These are phyloP conservation scores for Trichoderma sp. DNA, from an alignment of 2,329 filamentous ascomycete genomes.

Conservation along the genomic window DNA sequence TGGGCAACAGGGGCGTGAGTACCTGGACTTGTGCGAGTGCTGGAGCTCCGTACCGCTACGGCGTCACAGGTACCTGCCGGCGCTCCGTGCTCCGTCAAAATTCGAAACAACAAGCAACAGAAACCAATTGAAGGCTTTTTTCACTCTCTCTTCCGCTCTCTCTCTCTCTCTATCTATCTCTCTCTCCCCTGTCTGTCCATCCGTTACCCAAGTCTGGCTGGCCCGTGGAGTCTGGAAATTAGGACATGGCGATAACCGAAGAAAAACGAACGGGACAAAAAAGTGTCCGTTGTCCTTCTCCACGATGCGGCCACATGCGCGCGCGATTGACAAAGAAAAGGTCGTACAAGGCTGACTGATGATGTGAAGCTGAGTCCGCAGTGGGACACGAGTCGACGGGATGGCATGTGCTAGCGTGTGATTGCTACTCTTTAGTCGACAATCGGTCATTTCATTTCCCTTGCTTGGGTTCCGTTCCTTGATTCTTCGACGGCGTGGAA, in stretches of 20 bases:
- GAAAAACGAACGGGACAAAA: neutral
- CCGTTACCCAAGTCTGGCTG: neutral
- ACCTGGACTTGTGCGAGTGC: neutral
- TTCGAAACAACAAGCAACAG: conserved; percentile 2
- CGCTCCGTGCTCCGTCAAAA: neutral
- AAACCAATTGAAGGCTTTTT: neutral
- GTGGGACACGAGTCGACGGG: neutral
- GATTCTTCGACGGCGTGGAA: neutral
- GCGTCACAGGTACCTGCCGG: neutral
- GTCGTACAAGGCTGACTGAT: neutral
- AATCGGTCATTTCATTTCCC: neutral
- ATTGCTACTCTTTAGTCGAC: neutral
- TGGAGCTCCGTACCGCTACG: neutral
- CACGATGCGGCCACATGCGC: conserved; percentile 14
- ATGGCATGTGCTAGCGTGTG: conserved; percentile 7
- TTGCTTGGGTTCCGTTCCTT: neutral
- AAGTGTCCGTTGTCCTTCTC: neutral
- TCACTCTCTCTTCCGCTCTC: neutral
- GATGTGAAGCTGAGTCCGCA: neutral
- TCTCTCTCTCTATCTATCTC: neutral
- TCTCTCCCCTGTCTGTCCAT: neutral
- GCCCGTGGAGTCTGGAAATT: conserved; percentile 4
- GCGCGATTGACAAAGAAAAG: conserved; percentile 1
- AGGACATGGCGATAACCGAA: conserved; percentile 15
- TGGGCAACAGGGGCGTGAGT: neutral